Conservation (phyloP, 305 asterid species). For the Ajuga reptans region DNA sequence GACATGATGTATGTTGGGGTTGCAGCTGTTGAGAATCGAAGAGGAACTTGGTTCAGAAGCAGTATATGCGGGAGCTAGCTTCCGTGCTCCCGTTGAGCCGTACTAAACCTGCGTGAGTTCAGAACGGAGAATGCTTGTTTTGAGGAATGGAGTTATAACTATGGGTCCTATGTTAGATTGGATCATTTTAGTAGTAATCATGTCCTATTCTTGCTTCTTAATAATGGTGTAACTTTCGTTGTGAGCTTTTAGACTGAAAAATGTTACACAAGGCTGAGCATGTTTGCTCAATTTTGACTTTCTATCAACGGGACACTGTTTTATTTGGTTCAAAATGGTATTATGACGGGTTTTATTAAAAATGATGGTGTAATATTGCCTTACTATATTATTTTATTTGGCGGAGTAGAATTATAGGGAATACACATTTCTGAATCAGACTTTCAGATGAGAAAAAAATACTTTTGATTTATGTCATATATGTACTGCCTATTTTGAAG, state of each 20-base stretch:
- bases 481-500: too few species aligned
- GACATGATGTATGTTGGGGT: not conserved
- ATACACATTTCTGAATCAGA: too few species aligned
- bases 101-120: slow-evolving; percentile 29
- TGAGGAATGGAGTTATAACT: slow-evolving; percentile 8
- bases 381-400: too few species aligned
- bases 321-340: too few species aligned
- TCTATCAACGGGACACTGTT: too few species aligned
- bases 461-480: too few species aligned
- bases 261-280: slow-evolving; percentile 6
- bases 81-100: slow-evolving; percentile 79
- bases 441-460: too few species aligned
- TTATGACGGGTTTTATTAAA: too few species aligned
- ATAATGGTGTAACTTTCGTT: slow-evolving; percentile 13
- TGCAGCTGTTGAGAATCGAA: slow-evolving; percentile 73
- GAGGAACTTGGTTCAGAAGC: slow-evolving; percentile 82
- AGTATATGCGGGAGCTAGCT: slow-evolving; percentile 69
- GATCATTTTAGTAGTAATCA: not conserved
- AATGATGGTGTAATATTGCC: too few species aligned
- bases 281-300: slow-evolving; percentile 14
- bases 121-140: not conserved
- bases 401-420: too few species aligned
- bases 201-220: slow-evolving; percentile 7
- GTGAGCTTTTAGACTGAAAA: not conserved
- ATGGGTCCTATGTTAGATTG: slow-evolving; percentile 1